Evolutionary conservation across 106 monocot species (phyloP).

Genomic region (Vanilla planifolia): DNA sequence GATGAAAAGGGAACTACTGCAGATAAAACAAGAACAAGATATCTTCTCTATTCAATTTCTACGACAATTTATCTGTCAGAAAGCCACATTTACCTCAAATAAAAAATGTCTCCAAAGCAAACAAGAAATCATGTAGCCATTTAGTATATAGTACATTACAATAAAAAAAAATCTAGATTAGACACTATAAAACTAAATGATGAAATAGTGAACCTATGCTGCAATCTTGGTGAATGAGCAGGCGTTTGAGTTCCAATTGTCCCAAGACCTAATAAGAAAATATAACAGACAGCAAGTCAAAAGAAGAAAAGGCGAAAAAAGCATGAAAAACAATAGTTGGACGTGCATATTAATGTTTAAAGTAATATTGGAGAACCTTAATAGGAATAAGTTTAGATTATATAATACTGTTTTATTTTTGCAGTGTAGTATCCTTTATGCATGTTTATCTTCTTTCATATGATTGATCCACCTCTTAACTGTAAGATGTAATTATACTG

Average conservation of each 20-base stretch:
- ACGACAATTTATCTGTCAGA: too few species aligned
- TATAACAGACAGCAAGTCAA: not conserved
- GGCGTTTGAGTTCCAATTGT: slow-evolving; percentile 57
- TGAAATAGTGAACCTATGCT: slow-evolving; percentile 29
- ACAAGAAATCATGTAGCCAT: not conserved
- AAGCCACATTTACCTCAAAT: too few species aligned
- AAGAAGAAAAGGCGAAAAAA: not conserved
- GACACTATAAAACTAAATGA: not conserved
- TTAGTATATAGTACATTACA: not conserved
- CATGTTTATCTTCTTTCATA: too few species aligned
- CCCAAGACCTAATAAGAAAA: slow-evolving; percentile 56
- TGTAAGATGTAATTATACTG: too few species aligned
- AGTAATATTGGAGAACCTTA: not conserved
- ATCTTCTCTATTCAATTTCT: too few species aligned
- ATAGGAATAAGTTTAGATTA: not conserved
- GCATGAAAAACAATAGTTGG: not conserved
- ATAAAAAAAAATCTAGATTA: not conserved
- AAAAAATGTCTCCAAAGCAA: too few species aligned
- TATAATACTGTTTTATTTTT: not conserved
- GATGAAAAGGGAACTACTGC: too few species aligned
- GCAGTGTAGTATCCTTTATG: not conserved
- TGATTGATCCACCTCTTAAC: too few species aligned
- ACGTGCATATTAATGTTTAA: not conserved
- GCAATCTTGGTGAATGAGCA: slow-evolving; percentile 46
- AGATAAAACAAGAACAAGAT: too few species aligned